Evolutionary conservation across 2,329 filamentous ascomycete genomes (phyloP), one percentile per base, ranked within the genome.

Genomic region (Paecilomyces variotii): DNA sequence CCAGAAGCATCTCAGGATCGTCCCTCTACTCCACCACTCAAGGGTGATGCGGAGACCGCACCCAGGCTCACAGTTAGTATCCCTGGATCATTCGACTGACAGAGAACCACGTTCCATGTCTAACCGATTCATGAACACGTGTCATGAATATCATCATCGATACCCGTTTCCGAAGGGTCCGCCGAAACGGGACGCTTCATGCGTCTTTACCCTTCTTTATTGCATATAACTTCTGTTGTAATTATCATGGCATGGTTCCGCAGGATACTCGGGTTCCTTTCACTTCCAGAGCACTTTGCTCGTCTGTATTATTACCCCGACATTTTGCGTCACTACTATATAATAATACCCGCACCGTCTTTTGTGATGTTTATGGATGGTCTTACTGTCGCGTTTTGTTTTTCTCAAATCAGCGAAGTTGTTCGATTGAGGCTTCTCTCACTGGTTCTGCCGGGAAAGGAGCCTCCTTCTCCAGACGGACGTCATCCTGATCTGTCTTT

Each of bases 271-370:
- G 39, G 39, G 39, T 55, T 53, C 35, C 54, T 11, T 61, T 62
- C 57, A 12, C 32, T 49, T 60, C 39, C 14, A 52, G 56, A 58
- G 58, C 64, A 58, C 53, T 57, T 53, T 62, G 32, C 45, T 56
- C 53, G 26, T 55, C 32, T 65, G 63, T 65, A 63, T 63, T 65
- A 64, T 60, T 65, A 53, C 27, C 45, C 51, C 39, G 55, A 34
- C 58, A 25, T 55, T 57, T 55, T 34, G 53, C 45, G 56, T 51
- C 26, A 59, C 64, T 64, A 63, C 64, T 61, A 63, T 58, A 62
- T 66, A 65, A 58, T 62, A 58, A 59, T 60, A 57, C 25, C 53
- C 54, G 56, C 52, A 56, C 59, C 49, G 34, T 51, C 30, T 30
- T 59, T 49, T 26, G 27, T 34, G 14, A 35, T 55, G 32, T 26